Evolutionary conservation across 2,329 filamentous ascomycete species (phyloP).

Genomic region (Talaromyces sp.): DNA sequence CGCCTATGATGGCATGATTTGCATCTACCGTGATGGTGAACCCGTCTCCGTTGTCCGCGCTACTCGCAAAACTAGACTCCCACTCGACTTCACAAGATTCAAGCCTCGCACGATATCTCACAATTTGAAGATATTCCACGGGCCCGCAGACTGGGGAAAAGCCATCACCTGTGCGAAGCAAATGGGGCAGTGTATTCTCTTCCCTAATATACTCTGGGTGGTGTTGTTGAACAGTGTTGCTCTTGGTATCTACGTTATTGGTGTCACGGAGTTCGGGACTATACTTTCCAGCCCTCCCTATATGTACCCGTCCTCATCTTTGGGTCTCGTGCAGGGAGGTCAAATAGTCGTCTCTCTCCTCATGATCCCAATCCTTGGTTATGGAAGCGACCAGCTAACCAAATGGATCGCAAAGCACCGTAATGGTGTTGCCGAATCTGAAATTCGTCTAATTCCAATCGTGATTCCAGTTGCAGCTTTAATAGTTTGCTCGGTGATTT

Average conservation of each 20-base stretch:
- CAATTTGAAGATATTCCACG: too few species aligned
- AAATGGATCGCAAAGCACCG: constrained; percentile 2
- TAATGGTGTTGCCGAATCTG: constrained; percentile 11
- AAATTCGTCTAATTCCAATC: constrained; percentile 13
- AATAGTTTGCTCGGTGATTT: constrained; percentile 10
- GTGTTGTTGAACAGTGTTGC: too few species aligned
- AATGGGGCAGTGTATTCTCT: too few species aligned
- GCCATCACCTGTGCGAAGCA: too few species aligned
- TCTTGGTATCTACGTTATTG: constrained; percentile 14
- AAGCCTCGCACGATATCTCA: too few species aligned
- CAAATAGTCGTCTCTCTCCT: constrained; percentile 14
- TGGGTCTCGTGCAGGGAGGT: constrained; percentile 16
- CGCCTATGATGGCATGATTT: too few species aligned
- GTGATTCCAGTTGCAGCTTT: constrained; percentile 12
- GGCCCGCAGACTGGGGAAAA: too few species aligned
- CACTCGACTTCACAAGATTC: too few species aligned
- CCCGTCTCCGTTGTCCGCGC: too few species aligned
- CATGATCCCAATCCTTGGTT: constrained; percentile 14
- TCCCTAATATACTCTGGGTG: too few species aligned
- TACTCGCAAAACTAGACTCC: too few species aligned
- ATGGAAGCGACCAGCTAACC: constrained; percentile 15
- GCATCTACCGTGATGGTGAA: too few species aligned
- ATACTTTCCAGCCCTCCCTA: constrained; percentile 12
- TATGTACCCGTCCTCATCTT: constrained; percentile 5
- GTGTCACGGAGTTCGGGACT: constrained; percentile 9